Base-by-base conservation (phyloP, 306 rosid species). In the Carpinus viminea region DNA sequence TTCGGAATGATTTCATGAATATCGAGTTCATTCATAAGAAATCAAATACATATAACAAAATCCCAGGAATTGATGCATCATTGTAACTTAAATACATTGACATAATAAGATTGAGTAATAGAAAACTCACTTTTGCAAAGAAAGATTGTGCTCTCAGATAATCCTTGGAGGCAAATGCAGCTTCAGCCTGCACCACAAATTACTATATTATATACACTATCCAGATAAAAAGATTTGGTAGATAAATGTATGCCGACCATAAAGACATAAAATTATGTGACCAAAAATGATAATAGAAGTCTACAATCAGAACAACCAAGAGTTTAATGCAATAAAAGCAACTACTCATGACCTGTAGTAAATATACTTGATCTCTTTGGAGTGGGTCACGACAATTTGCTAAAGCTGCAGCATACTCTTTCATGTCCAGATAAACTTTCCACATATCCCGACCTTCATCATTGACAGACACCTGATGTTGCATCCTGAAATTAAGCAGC, bases 391-490 rank as follows among this genome's bases (percentile, higher is more conserved):
- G 98, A 52, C 98, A 95, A 87, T 92, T 91, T 74, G 93, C 93
- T 75, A 95, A 86, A 81, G 98, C 89, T 76, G 95, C 98, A 68
- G 98, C 91, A 78, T 91, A 92, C 76, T 92, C 98, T 65, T 88
- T 88, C 98, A 95, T 90, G 90, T 95, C 95, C 82, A 95, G 86
- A 85, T 92, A 91, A 76, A 95, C 98, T 88, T 95, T 92, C 98
- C 98, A 95, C 98, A 95, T 95, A 83, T 88, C 98, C 78, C 81
- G 87, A 75, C 98, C 97, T 87, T 95, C 98, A 80, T 95, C 98
- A 78, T 91, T 92, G 82, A 95, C 85, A 76, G 98, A 92, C 77
- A 95, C 98, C 98, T 94, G 26, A 68, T 79, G 62, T 84, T 57
- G 60, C 77, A 82, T 77, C 62, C 78, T 81, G 83, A 84, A 47